phyloP scores from a whole-genome alignment of 2,329 filamentous ascomycete genomes.

The Gnomoniopsis sp. region DNA sequence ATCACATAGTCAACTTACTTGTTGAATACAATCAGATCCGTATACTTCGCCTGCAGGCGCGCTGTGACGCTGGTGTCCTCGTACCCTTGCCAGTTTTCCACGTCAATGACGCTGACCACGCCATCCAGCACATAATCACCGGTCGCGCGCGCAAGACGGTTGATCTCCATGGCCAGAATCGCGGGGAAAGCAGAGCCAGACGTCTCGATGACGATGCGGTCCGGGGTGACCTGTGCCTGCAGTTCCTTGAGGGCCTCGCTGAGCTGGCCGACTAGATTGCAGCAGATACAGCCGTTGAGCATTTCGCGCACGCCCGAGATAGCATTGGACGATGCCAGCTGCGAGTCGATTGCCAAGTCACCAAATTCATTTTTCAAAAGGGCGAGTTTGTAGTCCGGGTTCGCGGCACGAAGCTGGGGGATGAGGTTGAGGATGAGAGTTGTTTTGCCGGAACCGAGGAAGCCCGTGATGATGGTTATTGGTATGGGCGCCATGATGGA shows the following conservation, averaged over 20 bases:
- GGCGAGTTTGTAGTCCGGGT: slow-evolving; percentile 77
- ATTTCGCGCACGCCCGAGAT: slow-evolving; percentile 90
- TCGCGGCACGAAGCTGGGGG: slow-evolving; percentile 76
- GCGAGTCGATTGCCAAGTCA: slow-evolving; percentile 88
- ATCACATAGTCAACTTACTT: slow-evolving; percentile 43
- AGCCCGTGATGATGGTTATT: slow-evolving; percentile 93
- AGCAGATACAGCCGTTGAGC: slow-evolving; percentile 97
- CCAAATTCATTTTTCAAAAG: slow-evolving; percentile 98
- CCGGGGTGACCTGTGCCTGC: slow-evolving; percentile 54
- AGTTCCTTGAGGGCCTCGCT: slow-evolving; percentile 76
- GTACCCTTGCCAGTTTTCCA: slow-evolving; percentile 93
- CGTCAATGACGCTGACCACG: slow-evolving; percentile 85
- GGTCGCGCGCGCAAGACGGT: slow-evolving; percentile 69
- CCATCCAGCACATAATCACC: slow-evolving; percentile 74
- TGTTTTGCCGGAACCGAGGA: slow-evolving; percentile 93
- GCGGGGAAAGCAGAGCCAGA: slow-evolving; percentile 84
- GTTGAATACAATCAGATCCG: slow-evolving; percentile 86
- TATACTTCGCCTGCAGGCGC: slow-evolving; percentile 82
- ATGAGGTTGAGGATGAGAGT: slow-evolving; percentile 92
- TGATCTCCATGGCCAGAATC: slow-evolving; percentile 87
- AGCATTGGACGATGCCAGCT: slow-evolving; percentile 77
- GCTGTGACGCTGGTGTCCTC: slow-evolving; percentile 89
- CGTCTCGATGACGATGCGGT: slow-evolving; percentile 93
- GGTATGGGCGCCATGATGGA: slow-evolving; percentile 66
- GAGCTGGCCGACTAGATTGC: slow-evolving; percentile 93